Evolutionary conservation across 2,329 filamentous ascomycete species (phyloP).

Genomic region (Neonectria hederae): DNA sequence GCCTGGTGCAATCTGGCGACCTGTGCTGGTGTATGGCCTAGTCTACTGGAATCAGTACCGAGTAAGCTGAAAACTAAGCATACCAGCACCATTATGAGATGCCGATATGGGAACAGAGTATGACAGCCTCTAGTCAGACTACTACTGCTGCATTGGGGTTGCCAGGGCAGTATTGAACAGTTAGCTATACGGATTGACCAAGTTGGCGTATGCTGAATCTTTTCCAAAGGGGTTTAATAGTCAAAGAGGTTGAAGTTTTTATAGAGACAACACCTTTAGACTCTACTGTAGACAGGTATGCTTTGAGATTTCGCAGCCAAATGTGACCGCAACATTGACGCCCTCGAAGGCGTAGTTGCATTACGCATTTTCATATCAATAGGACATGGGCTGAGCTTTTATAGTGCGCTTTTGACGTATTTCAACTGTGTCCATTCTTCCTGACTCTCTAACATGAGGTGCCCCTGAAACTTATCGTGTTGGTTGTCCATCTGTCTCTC

Average conservation of each 20-base stretch:
- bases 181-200: background rate
- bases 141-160: conserved; percentile 6
- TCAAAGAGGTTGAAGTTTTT: too few relatives aligned
- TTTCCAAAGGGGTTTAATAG: too few relatives aligned
- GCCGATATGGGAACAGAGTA: background rate
- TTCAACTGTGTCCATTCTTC: background rate
- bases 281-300: too few relatives aligned
- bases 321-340: too few relatives aligned
- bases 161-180: background rate
- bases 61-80: background rate
- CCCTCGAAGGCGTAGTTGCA: too few relatives aligned
- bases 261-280: too few relatives aligned
- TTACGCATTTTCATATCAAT: too few relatives aligned
- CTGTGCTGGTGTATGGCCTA: conserved; percentile 35
- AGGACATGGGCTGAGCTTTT: background rate
- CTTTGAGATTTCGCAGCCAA: too few relatives aligned
- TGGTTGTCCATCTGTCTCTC: background rate
- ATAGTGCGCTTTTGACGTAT: background rate
- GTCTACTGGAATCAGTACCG: background rate
- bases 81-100: too few relatives aligned
- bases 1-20: conserved; percentile 35
- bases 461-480: background rate
- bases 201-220: too few relatives aligned
- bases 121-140: background rate
- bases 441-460: background rate